Conservation (phyloP, 805 yeast genomes). For the Candida broadrunensis region DNA sequence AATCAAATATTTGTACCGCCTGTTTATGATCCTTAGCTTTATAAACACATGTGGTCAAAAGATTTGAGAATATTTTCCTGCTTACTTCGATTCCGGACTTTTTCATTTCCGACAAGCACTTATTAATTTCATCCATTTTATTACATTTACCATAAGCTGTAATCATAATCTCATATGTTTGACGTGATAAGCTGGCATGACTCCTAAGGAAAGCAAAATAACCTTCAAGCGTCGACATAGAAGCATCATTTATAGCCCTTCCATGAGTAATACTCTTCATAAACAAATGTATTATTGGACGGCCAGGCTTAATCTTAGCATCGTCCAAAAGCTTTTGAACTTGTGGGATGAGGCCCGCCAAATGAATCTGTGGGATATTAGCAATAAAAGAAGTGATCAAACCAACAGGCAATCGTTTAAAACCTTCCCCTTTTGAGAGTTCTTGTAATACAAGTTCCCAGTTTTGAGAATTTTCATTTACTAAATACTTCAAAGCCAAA, state of each 20-base stretch:
- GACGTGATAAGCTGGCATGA: slow-evolving; percentile 23
- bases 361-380: slow-evolving; percentile 38
- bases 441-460: slow-evolving; percentile 48
- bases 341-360: slow-evolving; percentile 28
- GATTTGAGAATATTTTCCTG: slow-evolving; percentile 48
- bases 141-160: slow-evolving; percentile 43
- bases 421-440: slow-evolving; percentile 32
- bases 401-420: slow-evolving; percentile 22
- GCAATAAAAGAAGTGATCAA: slow-evolving; percentile 37
- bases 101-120: slow-evolving; percentile 36
- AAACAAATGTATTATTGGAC: slow-evolving; percentile 33
- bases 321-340: slow-evolving; percentile 35
- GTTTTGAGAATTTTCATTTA: slow-evolving; percentile 36
- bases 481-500: slow-evolving; percentile 36
- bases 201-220: slow-evolving; percentile 23
- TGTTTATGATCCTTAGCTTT: slow-evolving; percentile 48
- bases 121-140: slow-evolving; percentile 37
- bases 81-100: slow-evolving; percentile 38
- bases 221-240: slow-evolving; percentile 27
- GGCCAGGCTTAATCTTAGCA: slow-evolving; percentile 27
- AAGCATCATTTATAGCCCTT: slow-evolving; percentile 13
- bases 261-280: slow-evolving; percentile 33
- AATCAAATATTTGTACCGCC: slow-evolving; percentile 73
- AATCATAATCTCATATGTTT: slow-evolving; percentile 43
- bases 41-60: slow-evolving; percentile 59